Evolutionary conservation across 345 rosid species (phyloP).

Genomic region (Alliaria petiolata): DNA sequence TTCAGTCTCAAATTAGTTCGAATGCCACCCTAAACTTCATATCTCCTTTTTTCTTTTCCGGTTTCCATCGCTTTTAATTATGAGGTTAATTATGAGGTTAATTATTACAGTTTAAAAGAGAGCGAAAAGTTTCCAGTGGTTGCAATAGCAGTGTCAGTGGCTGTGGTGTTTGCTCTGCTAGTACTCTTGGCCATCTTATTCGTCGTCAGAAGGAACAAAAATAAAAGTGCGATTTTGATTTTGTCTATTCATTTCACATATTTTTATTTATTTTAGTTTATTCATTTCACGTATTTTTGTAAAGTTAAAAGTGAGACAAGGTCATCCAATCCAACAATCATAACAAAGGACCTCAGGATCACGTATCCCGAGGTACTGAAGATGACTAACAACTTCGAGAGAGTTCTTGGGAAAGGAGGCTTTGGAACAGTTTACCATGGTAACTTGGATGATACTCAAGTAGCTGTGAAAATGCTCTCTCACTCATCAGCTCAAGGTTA

Average conservation of each 20-base stretch:
- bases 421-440: slow-evolving; percentile 35
- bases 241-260: neutral
- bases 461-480: slow-evolving; percentile 36
- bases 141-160: slow-evolving; percentile 13
- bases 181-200: slow-evolving; percentile 9
- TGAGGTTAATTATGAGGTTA: too few species aligned
- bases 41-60: neutral
- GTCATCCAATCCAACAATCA: slow-evolving; percentile 16
- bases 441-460: slow-evolving; percentile 13
- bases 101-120: neutral
- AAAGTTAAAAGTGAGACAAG: neutral
- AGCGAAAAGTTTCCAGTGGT: neutral
- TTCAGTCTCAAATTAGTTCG: neutral
- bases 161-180: slow-evolving; percentile 1
- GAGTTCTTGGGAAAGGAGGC: slow-evolving; percentile 32
- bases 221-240: neutral
- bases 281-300: neutral
- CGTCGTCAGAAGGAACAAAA: neutral
- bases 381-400: slow-evolving; percentile 31
- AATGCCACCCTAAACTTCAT: neutral
- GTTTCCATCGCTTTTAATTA: neutral
- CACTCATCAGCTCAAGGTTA: slow-evolving; percentile 37
- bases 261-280: neutral
- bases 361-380: slow-evolving; percentile 16
- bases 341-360: slow-evolving; percentile 13